phyloP scores from a whole-genome alignment of 2,329 filamentous ascomycete genomes.

The Colletotrichum sp. region DNA sequence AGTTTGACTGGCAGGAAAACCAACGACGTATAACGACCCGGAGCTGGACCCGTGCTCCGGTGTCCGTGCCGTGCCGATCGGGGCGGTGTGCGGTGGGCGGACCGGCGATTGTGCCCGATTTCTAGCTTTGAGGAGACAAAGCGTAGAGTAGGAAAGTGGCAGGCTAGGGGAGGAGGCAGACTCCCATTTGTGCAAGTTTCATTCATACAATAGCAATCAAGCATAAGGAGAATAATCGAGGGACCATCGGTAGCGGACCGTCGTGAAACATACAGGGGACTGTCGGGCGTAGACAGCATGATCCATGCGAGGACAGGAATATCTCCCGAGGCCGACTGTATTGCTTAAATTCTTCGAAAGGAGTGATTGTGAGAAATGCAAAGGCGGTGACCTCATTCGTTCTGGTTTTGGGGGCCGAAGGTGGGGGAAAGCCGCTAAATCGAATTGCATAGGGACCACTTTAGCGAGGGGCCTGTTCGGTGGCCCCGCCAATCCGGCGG shows the following conservation, averaged over 20 bases:
- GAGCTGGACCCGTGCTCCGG: background rate
- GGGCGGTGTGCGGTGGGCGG: background rate
- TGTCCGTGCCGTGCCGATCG: background rate
- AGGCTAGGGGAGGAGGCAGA: background rate
- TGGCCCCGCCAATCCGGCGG: background rate
- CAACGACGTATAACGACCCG: too few relatives aligned
- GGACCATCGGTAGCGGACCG: background rate
- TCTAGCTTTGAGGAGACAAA: background rate
- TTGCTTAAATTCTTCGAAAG: background rate
- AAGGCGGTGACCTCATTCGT: slow-evolving; percentile 19
- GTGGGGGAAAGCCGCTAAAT: slow-evolving; percentile 16
- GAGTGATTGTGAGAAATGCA: background rate
- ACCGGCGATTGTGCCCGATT: background rate
- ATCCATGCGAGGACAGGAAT: background rate
- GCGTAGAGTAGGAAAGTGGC: background rate
- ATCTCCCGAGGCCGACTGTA: background rate
- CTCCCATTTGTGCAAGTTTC: background rate
- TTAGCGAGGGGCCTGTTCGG: background rate
- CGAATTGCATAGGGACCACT: background rate
- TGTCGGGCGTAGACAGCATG: background rate
- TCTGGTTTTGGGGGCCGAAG: background rate
- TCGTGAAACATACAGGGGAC: background rate
- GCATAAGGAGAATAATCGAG: background rate
- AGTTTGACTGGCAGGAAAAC: too few relatives aligned
- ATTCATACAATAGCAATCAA: background rate